A percentile compares a stretch with the other conserved stretches of the same genome.
phyloP scores from a whole-genome alignment of 169 alveolate genomes.

The Plasmodium coatneyi region DNA sequence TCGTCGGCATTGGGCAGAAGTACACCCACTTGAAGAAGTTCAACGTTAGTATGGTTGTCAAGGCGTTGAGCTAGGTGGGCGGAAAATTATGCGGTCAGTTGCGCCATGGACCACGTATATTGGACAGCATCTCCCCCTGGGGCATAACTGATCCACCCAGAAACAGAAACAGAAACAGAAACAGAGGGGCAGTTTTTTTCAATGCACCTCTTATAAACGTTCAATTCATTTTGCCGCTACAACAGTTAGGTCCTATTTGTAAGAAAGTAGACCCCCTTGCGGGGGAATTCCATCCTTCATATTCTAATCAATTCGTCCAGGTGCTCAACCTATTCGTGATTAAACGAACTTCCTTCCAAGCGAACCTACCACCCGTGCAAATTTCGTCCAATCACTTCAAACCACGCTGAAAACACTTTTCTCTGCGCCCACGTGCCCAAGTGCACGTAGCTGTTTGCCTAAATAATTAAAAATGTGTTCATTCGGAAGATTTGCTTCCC shows the following conservation, averaged over 20 bases:
- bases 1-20: constrained; percentile 99
- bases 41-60: constrained; percentile 92
- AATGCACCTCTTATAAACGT: background rate
- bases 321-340: background rate
- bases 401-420: background rate
- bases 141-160: background rate
- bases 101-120: background rate
- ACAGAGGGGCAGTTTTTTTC: background rate
- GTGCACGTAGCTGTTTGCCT: background rate
- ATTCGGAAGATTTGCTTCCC: background rate
- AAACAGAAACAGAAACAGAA: background rate
- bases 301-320: background rate
- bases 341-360: background rate
- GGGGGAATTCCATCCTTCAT: background rate
- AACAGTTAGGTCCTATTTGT: background rate
- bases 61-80: constrained; percentile 81
- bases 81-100: background rate
- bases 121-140: background rate
- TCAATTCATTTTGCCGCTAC: background rate
- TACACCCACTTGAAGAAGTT: constrained; percentile 96
- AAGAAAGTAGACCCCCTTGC: background rate
- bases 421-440: background rate
- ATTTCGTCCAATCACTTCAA: background rate
- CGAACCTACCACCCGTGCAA: background rate
- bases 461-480: background rate